Percentiles rank a stretch among this genome's conserved stretches.
These are phyloP conservation scores for Acanthamoeba pearcei DNA, from an alignment of 208 protist genomes.

Conservation along the genomic window DNA sequence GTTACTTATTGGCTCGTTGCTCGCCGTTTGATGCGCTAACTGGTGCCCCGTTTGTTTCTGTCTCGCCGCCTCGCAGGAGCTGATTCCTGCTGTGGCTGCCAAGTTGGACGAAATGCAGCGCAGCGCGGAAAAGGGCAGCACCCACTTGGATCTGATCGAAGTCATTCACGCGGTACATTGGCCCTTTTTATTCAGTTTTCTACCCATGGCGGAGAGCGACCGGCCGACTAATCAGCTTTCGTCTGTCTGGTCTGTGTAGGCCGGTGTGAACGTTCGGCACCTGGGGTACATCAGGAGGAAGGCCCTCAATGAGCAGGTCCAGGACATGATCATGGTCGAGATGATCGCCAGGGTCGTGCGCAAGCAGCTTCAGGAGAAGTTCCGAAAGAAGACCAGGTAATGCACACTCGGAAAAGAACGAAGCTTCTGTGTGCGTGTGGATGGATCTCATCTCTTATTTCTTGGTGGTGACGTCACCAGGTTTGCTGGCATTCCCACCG, in stretches of 20 bases:
- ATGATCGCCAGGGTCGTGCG: slow-evolving; percentile 53
- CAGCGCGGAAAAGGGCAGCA: not conserved
- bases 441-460: not conserved
- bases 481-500: not conserved
- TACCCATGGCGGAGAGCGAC: not conserved
- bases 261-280: slow-evolving; percentile 81
- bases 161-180: slow-evolving; percentile 5
- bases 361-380: slow-evolving; percentile 50
- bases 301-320: not conserved
- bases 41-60: not conserved
- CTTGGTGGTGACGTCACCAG: too few species aligned
- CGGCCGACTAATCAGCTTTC: not conserved
- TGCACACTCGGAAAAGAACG: not conserved
- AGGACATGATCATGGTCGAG: slow-evolving; percentile 52
- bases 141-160: slow-evolving; percentile 46
- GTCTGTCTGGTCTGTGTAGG: not conserved
- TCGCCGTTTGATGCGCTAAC: too few species aligned
- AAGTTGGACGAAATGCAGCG: slow-evolving; percentile 27
- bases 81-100: slow-evolving; percentile 32
- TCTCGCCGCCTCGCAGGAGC: not conserved
- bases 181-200: too few species aligned
- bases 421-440: not conserved
- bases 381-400: not conserved
- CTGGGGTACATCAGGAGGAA: slow-evolving; percentile 62
- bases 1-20: not conserved